Evolutionary conservation across 148 eudicot genomes (phyloP), one percentile per base, ranked within the genome.

Genomic region (Polygonum maritimum): DNA sequence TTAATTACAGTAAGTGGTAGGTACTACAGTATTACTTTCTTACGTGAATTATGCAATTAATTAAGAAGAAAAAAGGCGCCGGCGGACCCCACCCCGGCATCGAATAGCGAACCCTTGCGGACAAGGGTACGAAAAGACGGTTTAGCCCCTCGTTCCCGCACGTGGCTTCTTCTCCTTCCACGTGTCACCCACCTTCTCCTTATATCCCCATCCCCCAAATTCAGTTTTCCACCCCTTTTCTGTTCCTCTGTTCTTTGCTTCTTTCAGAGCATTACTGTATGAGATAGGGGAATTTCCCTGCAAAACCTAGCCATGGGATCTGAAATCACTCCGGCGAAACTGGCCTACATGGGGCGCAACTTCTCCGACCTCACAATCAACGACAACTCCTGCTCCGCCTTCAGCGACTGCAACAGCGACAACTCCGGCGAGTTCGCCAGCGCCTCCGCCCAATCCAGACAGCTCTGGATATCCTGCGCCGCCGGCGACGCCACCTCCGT

Each of bases 331-430:
- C 79, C 83, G 47, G 47, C 86, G 12, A 79, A 60, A 55, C 88
- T 82, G 81, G 82, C 82, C 0, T 90, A 89, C 80, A 77, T 90
- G 80, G 87, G 86, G 13, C 85, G 89, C 4, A 89, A 49, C 71
- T 89, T 90, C 82, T 73, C 73, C 82, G 81, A 80, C 41, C 71
- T 88, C 3, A 76, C 39, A 71, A 47, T 79, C 74, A 78, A 79
- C 78, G 88, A 86, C 55, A 48, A 71, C 39, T 84, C 92, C 0
- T 81, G 82, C 0, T 83, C 97, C 0, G 98, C 98, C 7, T 93
- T 93, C 80, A 93, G 98, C 74, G 98, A 93, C 67, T 93, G 98
- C 76, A 84, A 89, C 84, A 89, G 93, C 78, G 98, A 93, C 80
- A 70, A 86, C 41, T 93, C 98, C 77, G 93, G 96, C 76, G 98